phyloP scores from a whole-genome alignment of 2,329 filamentous ascomycete genomes.

The Aciculosporium take region DNA sequence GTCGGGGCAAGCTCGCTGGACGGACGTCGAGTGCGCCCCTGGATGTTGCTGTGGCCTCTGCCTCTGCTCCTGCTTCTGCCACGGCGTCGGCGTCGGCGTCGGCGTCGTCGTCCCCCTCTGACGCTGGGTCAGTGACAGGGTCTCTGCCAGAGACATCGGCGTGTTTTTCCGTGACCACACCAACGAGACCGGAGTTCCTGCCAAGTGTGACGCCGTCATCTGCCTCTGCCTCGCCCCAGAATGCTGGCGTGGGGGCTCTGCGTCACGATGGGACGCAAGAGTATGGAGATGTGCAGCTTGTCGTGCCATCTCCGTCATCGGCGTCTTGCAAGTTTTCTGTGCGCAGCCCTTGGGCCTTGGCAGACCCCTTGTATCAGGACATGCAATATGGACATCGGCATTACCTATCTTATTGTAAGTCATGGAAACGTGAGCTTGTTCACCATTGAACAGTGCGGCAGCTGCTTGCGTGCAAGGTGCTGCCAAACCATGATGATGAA shows the following conservation, averaged over 20 bases:
- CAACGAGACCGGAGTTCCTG: neutral
- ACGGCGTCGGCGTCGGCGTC: neutral
- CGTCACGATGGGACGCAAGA: slow-evolving; percentile 1
- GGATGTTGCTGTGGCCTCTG: neutral
- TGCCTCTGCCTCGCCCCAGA: slow-evolving; percentile 4
- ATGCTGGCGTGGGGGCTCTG: neutral
- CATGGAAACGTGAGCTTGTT: slow-evolving; percentile 3
- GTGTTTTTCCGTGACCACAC: slow-evolving; percentile 4
- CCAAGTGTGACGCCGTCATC: slow-evolving; percentile 1
- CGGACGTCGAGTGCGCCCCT: slow-evolving; percentile 22
- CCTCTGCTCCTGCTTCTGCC: neutral
- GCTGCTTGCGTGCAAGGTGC: slow-evolving; percentile 4
- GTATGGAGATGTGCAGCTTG: slow-evolving; percentile 15
- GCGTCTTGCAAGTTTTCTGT: slow-evolving; percentile 9
- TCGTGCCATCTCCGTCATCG: slow-evolving; percentile 10
- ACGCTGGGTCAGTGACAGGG: neutral
- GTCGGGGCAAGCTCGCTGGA: slow-evolving; percentile 27
- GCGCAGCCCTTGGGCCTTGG: slow-evolving; percentile 23
- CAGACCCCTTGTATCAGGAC: slow-evolving; percentile 36
- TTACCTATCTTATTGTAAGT: slow-evolving; percentile 28
- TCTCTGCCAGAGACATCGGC: slow-evolving; percentile 6
- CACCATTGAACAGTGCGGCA: neutral
- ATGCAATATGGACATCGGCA: slow-evolving; percentile 31
- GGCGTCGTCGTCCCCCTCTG: neutral
- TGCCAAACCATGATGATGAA: neutral